Conservation (phyloP, 768 basidiomycete genomes). For the Kwoniella pini region DNA sequence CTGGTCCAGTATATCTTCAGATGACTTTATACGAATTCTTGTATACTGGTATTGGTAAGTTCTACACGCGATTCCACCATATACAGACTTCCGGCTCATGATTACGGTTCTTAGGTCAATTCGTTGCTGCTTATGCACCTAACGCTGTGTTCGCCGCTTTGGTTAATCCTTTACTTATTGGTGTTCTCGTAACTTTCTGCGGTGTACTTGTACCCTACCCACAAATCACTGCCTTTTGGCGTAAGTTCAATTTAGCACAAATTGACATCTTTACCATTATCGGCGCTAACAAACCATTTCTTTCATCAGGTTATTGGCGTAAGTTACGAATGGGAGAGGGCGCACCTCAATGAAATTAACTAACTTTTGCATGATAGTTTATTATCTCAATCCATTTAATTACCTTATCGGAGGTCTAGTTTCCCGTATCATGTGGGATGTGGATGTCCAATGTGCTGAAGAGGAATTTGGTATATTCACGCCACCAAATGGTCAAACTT, state of each 20-base stretch:
- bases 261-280: too few relatives aligned
- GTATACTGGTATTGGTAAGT: slow-evolving; percentile 49
- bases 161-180: slow-evolving; percentile 49
- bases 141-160: slow-evolving; percentile 47
- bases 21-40: slow-evolving; percentile 52
- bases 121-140: slow-evolving; percentile 51
- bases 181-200: slow-evolving; percentile 43
- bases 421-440: slow-evolving; percentile 45
- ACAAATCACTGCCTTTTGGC: slow-evolving; percentile 45
- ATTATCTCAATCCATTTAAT: slow-evolving; percentile 49
- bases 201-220: slow-evolving; percentile 44
- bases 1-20: slow-evolving; percentile 50
- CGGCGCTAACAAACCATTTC: too few relatives aligned
- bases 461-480: slow-evolving; percentile 43
- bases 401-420: slow-evolving; percentile 50
- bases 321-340: background rate
- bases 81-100: background rate
- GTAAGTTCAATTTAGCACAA: too few relatives aligned
- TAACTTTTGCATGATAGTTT: slow-evolving; percentile 19
- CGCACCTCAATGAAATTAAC: background rate
- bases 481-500: slow-evolving; percentile 49
- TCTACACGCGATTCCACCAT: background rate
- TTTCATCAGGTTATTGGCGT: background rate
- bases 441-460: slow-evolving; percentile 42
- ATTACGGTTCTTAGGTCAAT: slow-evolving; percentile 27